phyloP scores from a whole-genome alignment of 2,329 filamentous ascomycete species.

The Fusarium sp. region DNA sequence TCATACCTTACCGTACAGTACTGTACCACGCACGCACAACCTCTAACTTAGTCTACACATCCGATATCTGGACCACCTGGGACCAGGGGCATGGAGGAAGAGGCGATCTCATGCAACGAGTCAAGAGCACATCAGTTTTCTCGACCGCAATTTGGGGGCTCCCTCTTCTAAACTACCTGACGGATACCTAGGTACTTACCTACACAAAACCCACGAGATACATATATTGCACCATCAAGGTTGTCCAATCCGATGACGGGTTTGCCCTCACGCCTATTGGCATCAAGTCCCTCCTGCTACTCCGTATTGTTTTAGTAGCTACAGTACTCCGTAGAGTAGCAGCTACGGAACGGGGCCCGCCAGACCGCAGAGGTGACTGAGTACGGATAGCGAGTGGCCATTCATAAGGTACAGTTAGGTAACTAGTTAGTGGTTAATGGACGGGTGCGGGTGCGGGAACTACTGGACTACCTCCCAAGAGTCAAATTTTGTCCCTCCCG shows the following conservation, averaged over 20 bases:
- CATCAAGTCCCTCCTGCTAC: conserved; percentile 7
- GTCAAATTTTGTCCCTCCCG: conserved; percentile 18
- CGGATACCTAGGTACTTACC: neutral
- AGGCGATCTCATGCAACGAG: neutral
- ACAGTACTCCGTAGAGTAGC: neutral
- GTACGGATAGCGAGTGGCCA: no score
- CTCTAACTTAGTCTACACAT: neutral
- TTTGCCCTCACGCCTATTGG: conserved; percentile 18
- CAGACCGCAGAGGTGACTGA: conserved; percentile 17
- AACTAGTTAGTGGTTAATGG: neutral
- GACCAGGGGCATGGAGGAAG: neutral
- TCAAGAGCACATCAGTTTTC: neutral
- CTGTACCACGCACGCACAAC: neutral
- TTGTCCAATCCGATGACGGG: conserved; percentile 13
- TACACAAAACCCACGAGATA: neutral
- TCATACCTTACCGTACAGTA: neutral
- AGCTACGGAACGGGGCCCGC: conserved; percentile 29
- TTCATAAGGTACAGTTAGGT: no score
- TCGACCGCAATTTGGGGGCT: neutral
- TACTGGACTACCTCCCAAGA: neutral
- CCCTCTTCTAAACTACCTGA: neutral
- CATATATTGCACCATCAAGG: neutral
- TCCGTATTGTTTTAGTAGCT: neutral
- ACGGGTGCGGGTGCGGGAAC: conserved; percentile 23
- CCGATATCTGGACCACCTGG: conserved; percentile 5